Evolutionary conservation across 257 asterid species (phyloP).

Genomic region (Ehretia macrophylla): DNA sequence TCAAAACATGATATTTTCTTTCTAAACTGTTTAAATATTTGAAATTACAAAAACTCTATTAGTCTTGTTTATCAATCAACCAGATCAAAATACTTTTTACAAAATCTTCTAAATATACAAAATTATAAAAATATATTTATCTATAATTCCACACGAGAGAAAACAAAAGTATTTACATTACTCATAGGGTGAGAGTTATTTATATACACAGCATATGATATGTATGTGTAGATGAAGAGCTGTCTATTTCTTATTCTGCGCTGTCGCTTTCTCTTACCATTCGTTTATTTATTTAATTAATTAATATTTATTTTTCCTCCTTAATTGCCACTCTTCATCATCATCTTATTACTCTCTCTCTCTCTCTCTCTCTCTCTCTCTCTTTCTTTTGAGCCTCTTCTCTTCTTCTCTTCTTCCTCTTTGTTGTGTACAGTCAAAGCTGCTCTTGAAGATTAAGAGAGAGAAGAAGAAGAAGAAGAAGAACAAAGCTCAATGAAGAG

Average conservation of each 20-base stretch:
- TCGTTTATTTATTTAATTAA: constrained; percentile 15
- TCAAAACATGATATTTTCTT: too few relatives aligned
- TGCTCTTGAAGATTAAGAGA: constrained; percentile 32
- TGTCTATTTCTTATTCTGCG: constrained; percentile 54
- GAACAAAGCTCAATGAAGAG: constrained; percentile 53
- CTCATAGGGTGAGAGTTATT: not conserved
- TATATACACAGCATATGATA: not conserved
- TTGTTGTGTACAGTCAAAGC: constrained; percentile 17
- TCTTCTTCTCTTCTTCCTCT: constrained; percentile 28
- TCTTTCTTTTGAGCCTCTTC: constrained; percentile 6
- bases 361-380: constrained; percentile 4
- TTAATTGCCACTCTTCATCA: constrained; percentile 64
- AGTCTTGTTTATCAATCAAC: too few relatives aligned
- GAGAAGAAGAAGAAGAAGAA: constrained; percentile 33
- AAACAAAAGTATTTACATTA: too few relatives aligned
- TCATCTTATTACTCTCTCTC: constrained; percentile 1
- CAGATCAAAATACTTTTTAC: too few relatives aligned
- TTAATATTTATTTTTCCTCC: constrained; percentile 22
- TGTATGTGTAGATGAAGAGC: constrained; percentile 39
- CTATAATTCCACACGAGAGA: not conserved
- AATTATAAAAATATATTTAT: too few relatives aligned
- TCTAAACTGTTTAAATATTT: too few relatives aligned
- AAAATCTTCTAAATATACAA: too few relatives aligned
- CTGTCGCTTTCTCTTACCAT: constrained; percentile 69
- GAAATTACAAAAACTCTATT: too few relatives aligned